phyloP scores from a whole-genome alignment of 495 filamentous ascomycete genomes.

The Achaetomiella virescens region DNA sequence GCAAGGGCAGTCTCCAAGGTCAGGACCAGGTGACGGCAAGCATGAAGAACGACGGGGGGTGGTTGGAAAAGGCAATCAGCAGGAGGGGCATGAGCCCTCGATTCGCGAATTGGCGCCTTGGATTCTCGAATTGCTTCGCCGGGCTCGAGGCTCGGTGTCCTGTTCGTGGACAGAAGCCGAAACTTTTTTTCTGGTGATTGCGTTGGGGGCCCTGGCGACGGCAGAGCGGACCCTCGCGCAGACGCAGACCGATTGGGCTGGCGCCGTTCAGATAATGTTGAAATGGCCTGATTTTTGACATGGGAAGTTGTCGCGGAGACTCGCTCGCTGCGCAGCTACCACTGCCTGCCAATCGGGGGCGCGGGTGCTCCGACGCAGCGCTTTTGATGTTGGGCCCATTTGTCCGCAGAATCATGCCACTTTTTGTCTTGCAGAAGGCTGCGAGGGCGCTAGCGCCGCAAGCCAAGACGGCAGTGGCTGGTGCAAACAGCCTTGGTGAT shows the following conservation, averaged over 20 bases:
- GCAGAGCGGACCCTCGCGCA: background rate
- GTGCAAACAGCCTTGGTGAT: conserved; percentile 6
- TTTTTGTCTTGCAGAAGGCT: conserved; percentile 28
- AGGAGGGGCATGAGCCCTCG: too few relatives aligned
- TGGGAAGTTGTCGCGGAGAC: conserved; percentile 14
- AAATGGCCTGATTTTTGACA: conserved; percentile 28
- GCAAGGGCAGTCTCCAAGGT: background rate
- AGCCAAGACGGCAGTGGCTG: conserved; percentile 32
- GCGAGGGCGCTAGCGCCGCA: conserved; percentile 9
- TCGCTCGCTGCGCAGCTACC: conserved; percentile 2
- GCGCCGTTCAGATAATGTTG: conserved; percentile 9
- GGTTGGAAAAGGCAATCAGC: background rate
- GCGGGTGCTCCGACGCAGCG: conserved; percentile 25
- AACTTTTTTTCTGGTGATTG: background rate
- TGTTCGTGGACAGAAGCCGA: background rate
- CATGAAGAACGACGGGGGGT: background rate
- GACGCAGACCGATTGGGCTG: conserved; percentile 15
- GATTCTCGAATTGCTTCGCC: background rate
- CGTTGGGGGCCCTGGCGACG: background rate
- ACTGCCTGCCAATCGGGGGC: conserved; percentile 25
- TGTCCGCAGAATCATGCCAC: conserved; percentile 30
- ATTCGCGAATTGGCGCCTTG: background rate
- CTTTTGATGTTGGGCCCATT: conserved; percentile 28
- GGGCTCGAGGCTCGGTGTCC: background rate
- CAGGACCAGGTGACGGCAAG: background rate